These are phyloP conservation scores for Diaporthe amygdali DNA, from an alignment of 2,329 filamentous ascomycete genomes.

Conservation along the genomic window DNA sequence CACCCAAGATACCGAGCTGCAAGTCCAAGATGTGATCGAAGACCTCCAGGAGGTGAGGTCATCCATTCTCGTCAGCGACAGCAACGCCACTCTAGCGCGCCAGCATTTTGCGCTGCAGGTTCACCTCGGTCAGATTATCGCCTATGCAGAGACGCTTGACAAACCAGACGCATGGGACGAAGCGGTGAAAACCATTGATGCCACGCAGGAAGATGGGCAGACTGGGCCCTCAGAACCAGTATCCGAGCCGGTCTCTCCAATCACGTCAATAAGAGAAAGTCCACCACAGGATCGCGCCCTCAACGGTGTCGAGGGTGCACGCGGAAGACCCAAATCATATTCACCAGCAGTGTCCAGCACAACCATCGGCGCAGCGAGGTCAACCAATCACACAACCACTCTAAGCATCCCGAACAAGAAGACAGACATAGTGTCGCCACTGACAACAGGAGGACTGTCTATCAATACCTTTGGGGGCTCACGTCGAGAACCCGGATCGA, in stretches of 20 bases:
- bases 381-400: neutral
- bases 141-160: slow-evolving; percentile 15
- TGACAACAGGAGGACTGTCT: neutral
- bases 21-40: slow-evolving; percentile 16
- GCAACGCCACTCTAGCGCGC: slow-evolving; percentile 22
- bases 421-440: neutral
- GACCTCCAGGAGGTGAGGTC: slow-evolving; percentile 21
- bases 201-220: neutral
- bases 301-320: neutral
- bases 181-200: slow-evolving; percentile 19
- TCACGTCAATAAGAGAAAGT: neutral
- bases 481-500: neutral
- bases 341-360: slow-evolving; percentile 1
- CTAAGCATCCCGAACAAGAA: neutral
- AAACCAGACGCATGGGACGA: slow-evolving; percentile 17
- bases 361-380: neutral
- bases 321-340: slow-evolving; percentile 3
- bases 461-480: neutral
- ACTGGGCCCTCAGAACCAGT: neutral
- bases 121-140: slow-evolving; percentile 24
- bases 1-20: neutral
- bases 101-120: slow-evolving; percentile 26
- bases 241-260: slow-evolving; percentile 6
- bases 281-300: neutral
- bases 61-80: slow-evolving; percentile 23